Base-by-base conservation (phyloP, 306 rosid genomes). In the Trifolium fragiferum region DNA sequence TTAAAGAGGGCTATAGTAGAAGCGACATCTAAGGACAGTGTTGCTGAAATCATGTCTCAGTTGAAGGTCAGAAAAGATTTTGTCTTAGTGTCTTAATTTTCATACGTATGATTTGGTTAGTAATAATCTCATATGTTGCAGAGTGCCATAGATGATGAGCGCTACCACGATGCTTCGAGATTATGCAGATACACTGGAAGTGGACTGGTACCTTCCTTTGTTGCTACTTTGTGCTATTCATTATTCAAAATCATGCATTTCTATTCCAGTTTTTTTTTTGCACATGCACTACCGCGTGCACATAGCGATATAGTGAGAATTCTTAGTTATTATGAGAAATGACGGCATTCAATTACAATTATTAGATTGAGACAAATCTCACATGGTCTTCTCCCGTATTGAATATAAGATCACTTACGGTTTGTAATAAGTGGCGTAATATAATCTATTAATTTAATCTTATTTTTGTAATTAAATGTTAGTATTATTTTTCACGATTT, bases 131-230 rank as follows among this genome's bases (percentile, higher is more conserved):
- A 20, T 30, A 12, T 27, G 30, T 67, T 87, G 80, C 90, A 95
- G 99, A 82, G 60, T 83, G 98, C 98, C 5, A 85, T 95, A 43
- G 92, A 87, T 13, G 96, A 95, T 73, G 99, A 95, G 78, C 92
- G 97, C 15, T 95, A 95, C 79, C 97, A 77, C 60, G 98, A 92
- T 84, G 99, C 99, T 41, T 95, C 93, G 9, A 89, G 65, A 74
- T 85, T 95, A 83, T 95, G 98, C 41, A 90, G 73, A 81, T 70
- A 85, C 79, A 89, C 98, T 9, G 99, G 99, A 85, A 95, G 99
- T 70, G 98, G 99, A 82, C 87, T 95, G 97, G 99, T 95, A 88
- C 64, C 0, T 66, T 76, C 77, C 74, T 32, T 41, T 38, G 43
- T 40, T 72, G 41, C 70, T 67, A 53, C 73, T 84, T 62, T 75